phyloP scores from a whole-genome alignment of 257 asterid genomes.

The Dorcoceras hygrometricum region DNA sequence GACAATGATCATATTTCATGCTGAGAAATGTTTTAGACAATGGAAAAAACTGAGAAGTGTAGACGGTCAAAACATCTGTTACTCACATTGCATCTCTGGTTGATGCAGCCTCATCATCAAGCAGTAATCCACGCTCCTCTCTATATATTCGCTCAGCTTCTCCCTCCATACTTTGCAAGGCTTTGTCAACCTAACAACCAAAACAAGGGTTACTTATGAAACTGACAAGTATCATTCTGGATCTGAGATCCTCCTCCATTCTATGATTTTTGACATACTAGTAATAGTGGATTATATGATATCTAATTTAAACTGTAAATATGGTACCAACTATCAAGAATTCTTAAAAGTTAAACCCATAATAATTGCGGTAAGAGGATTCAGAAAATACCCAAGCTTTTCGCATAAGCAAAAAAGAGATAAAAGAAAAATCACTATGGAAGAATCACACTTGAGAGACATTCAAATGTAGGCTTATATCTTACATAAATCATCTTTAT shows the following conservation, averaged over 20 bases:
- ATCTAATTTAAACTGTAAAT: not conserved
- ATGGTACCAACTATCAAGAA: not conserved
- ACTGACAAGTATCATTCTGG: not conserved
- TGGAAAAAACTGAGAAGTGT: not conserved
- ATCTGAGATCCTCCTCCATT: not conserved
- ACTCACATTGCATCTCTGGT: constrained; percentile 94
- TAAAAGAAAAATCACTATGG: not conserved
- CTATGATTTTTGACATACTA: not conserved
- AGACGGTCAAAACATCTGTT: not conserved
- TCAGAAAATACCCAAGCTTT: not conserved
- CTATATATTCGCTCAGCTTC: constrained; percentile 86
- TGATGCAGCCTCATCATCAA: constrained; percentile 91
- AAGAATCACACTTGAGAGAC: not conserved
- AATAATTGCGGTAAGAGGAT: not conserved
- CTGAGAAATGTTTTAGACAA: not conserved
- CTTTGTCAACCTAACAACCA: constrained; percentile 74
- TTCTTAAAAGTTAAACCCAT: not conserved
- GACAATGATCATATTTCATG: not conserved
- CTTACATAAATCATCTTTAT: not conserved
- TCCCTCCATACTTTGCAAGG: constrained; percentile 84
- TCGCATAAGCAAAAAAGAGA: not conserved
- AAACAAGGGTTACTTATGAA: not conserved
- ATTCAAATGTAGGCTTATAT: constrained; percentile 13
- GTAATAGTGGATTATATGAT: not conserved
- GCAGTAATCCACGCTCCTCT: constrained; percentile 77